Conservation (phyloP, 75 land plant genomes). For the Pinus albicaulis region DNA sequence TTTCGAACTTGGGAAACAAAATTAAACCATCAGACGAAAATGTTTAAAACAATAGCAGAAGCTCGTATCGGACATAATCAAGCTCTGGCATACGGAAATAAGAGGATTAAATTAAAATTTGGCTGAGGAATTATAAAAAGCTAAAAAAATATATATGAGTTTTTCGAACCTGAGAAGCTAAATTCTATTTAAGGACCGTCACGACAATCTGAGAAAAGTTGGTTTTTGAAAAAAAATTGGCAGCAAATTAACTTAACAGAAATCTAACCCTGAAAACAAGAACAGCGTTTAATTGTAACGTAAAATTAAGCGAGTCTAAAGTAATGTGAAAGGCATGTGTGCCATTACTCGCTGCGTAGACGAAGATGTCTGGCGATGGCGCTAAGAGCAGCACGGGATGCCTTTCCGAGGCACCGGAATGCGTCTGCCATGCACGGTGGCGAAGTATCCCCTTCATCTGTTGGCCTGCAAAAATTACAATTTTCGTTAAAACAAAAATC, state of each 20-base stretch:
- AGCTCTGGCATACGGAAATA: background rate
- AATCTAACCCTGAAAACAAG: too few species aligned
- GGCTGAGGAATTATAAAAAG: too few species aligned
- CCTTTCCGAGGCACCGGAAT: conserved; percentile 83
- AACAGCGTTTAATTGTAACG: too few species aligned
- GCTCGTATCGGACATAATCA: too few species aligned
- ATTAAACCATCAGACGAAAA: background rate
- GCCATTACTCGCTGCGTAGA: conserved; percentile 48
- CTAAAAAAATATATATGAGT: background rate
- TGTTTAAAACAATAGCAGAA: background rate
- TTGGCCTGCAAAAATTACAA: conserved; percentile 29
- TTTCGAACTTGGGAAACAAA: background rate
- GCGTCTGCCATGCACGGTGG: conserved; percentile 87
- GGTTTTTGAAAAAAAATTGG: too few species aligned
- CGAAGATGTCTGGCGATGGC: conserved; percentile 92
- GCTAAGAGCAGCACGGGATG: conserved; percentile 74
- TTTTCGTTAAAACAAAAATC: background rate
- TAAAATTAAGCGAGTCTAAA: too few species aligned
- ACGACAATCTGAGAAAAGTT: too few species aligned
- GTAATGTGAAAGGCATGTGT: too few species aligned
- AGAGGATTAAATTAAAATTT: background rate
- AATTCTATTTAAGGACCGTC: background rate
- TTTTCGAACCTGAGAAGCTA: background rate
- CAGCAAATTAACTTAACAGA: too few species aligned
- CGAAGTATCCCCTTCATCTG: conserved; percentile 78